phyloP scores from a whole-genome alignment of 2,329 filamentous ascomycete genomes.

The Cladophialophora yegresii region DNA sequence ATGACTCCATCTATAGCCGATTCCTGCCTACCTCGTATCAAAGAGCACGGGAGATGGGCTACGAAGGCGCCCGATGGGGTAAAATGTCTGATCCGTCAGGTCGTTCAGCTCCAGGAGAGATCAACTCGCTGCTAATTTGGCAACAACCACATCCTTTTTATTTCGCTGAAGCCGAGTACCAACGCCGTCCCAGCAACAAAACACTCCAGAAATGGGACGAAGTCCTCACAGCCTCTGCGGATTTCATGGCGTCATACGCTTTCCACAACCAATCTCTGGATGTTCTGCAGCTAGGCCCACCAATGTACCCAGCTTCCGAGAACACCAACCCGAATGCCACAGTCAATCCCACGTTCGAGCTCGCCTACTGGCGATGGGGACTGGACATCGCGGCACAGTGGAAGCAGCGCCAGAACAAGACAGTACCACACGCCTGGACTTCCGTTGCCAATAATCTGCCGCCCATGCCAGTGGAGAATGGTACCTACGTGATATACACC shows the following conservation, averaged over 20 bases:
- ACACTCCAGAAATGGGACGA: conserved; percentile 58
- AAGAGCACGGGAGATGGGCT: conserved; percentile 44
- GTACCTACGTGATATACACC: conserved; percentile 59
- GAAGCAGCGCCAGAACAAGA: conserved; percentile 53
- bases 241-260: conserved; percentile 63
- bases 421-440: conserved; percentile 51
- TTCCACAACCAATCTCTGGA: conserved; percentile 56
- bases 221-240: conserved; percentile 55
- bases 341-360: conserved; percentile 61
- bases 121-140: conserved; percentile 64
- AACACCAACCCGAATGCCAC: conserved; percentile 61
- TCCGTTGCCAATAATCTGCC: conserved; percentile 57
- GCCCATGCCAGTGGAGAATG: conserved; percentile 53
- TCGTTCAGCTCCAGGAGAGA: conserved; percentile 59
- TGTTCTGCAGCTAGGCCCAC: conserved; percentile 57
- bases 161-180: conserved; percentile 60
- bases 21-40: conserved; percentile 47
- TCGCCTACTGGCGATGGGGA: conserved; percentile 64
- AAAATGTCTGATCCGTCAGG: conserved; percentile 62
- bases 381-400: conserved; percentile 57
- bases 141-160: conserved; percentile 64
- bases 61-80: conserved; percentile 51
- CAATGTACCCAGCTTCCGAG: conserved; percentile 57
- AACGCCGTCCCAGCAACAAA: conserved; percentile 46
- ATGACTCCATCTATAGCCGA: conserved; percentile 53